Evolutionary conservation across 1,139 yeast species (phyloP).

Genomic region (Taphrina populina): DNA sequence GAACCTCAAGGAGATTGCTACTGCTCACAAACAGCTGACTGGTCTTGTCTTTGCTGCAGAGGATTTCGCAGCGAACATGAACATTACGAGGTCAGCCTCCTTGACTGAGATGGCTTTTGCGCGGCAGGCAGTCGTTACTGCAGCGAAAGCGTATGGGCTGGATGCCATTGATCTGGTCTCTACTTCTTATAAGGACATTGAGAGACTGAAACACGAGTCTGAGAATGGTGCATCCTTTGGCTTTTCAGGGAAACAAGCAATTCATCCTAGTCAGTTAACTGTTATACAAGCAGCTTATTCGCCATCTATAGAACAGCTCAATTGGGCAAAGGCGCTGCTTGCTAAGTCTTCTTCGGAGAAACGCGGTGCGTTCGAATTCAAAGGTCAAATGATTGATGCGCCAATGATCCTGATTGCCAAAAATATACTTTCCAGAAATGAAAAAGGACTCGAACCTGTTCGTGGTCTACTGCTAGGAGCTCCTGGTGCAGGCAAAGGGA

Average conservation of each 20-base stretch:
- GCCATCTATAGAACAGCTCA: constrained; percentile 16
- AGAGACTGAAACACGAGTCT: constrained; percentile 8
- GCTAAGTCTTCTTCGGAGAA: constrained; percentile 1
- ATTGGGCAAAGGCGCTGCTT: constrained; percentile 18
- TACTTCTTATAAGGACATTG: constrained; percentile 19
- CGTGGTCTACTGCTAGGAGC: constrained; percentile 77
- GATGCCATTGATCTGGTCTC: constrained; percentile 28
- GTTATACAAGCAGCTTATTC: constrained; percentile 13
- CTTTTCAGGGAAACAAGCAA: constrained; percentile 30
- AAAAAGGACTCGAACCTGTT: constrained; percentile 15
- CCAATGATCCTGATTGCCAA: constrained; percentile 20
- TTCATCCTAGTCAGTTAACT: constrained; percentile 25
- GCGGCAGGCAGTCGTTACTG: constrained; percentile 27
- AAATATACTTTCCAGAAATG: background rate
- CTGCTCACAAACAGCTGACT: constrained; percentile 14
- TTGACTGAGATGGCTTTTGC: constrained; percentile 28
- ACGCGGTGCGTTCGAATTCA: constrained; percentile 27
- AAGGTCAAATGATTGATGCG: constrained; percentile 32
- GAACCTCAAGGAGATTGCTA: constrained; percentile 19
- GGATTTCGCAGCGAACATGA: constrained; percentile 31
- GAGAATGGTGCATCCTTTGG: constrained; percentile 26
- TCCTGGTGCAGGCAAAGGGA: constrained; percentile 93
- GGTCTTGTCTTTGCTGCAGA: constrained; percentile 32
- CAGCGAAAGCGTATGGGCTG: constrained; percentile 20
- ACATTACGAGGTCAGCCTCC: constrained; percentile 17